A percentile compares a stretch with the other conserved stretches of the same genome.
These are phyloP conservation scores for Sporothrix dimorphospora DNA, from an alignment of 2,329 filamentous ascomycete genomes.

Conservation along the genomic window DNA sequence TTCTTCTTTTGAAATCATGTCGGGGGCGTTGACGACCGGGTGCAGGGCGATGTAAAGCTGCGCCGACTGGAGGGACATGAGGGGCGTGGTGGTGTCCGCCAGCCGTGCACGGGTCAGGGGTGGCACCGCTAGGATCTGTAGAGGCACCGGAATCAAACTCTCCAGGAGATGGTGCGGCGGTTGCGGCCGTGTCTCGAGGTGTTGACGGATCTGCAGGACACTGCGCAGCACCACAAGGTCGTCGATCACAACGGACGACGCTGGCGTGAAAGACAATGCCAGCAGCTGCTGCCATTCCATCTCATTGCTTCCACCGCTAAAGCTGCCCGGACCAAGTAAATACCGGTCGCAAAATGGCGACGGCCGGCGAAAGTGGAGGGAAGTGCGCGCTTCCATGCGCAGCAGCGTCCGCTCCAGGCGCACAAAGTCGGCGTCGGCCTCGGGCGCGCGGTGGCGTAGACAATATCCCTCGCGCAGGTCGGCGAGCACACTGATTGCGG, in stretches of 20 bases:
- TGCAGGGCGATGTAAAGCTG: background rate
- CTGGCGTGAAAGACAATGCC: background rate
- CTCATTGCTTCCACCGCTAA: background rate
- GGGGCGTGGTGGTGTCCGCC: background rate
- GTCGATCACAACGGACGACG: background rate
- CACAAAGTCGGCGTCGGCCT: background rate
- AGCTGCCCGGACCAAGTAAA: background rate
- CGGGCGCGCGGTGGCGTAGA: background rate
- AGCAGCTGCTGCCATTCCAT: background rate
- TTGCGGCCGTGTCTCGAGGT: background rate
- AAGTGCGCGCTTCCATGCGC: background rate
- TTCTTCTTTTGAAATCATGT: background rate
- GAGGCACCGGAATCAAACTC: background rate
- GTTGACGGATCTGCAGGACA: background rate
- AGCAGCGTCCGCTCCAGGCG: background rate
- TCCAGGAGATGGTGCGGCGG: background rate
- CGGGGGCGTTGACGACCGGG: background rate
- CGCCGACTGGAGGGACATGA: constrained; percentile 2
- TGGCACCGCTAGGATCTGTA: background rate
- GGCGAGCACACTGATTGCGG: background rate
- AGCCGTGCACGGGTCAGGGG: background rate
- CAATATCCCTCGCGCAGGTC: background rate
- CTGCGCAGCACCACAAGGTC: background rate
- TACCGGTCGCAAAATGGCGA: constrained; percentile 5
- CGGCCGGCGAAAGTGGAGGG: background rate